Evolutionary conservation across 2,329 filamentous ascomycete species (phyloP), one percentile per base, ranked within the genome.

Genomic region (Sordariomycetes sp.): DNA sequence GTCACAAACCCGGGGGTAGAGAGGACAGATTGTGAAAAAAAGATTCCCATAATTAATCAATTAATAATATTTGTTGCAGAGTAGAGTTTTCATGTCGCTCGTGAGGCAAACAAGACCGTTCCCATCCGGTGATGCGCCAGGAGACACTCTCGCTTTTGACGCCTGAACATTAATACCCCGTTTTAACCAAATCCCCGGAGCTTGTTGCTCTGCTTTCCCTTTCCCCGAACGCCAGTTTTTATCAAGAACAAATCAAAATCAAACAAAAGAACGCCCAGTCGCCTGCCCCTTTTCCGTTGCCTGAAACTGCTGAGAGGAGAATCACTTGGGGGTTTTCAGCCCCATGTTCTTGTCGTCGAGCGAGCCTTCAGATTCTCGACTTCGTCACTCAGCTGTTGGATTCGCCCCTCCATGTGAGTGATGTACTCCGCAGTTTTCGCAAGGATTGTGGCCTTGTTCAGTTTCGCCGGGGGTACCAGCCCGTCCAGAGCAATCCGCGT

Each of bases 371-470:
- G 64, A 54, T 67, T 66, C 50, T 63, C 64, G 58, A 70, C 71
- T 63, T 71, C 70, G 46, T 64, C 62, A 5, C 63, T 64, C 55
- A 71, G 67, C 35, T 60, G 62, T 58, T 63, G 63, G 60, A 72
- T 72, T 61, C 66, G 67, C 63, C 68, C 66, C 61, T 72, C 70
- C 6, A 72, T 65, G 59, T 71, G 69, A 1, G 65, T 62, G 57
- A 72, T 72, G 63, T 72, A 72, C 59, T 72, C 70, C 52, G 70
- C 71, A 6, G 70, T 70, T 59, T 72, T 72, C 65, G 68, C 71
- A 52, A 72, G 67, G 55, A 75, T 73, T 3, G 72, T 75, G 4
- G 71, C 72, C 66, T 75, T 75, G 67, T 74, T 74, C 51, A 74
- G 68, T 64, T 73, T 75, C 61, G 69, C 68, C 0, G 68, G 68